A percentile compares a stretch with the other conserved stretches of the same genome.
These are phyloP conservation scores for Rhododendron henanense DNA, from an alignment of 148 eudicot species.

Conservation along the genomic window DNA sequence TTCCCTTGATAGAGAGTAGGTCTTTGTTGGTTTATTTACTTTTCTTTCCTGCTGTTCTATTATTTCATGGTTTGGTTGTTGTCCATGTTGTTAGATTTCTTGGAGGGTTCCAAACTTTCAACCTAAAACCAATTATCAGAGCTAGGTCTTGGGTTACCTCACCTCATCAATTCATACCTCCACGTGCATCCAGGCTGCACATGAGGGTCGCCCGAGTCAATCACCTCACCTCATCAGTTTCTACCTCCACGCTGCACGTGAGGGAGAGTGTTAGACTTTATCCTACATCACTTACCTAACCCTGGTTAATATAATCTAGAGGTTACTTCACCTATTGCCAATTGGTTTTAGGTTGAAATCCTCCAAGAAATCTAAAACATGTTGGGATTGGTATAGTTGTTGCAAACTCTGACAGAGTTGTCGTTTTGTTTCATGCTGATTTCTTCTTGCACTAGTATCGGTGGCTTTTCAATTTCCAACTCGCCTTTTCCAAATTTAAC, in stretches of 20 bases:
- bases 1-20: not conserved
- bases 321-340: not conserved
- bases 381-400: not conserved
- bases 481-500: not conserved
- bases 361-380: not conserved
- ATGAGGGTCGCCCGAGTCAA: too few relatives aligned
- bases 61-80: not conserved
- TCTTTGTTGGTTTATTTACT: not conserved
- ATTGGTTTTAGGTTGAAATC: not conserved
- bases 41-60: not conserved
- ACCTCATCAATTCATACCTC: not conserved
- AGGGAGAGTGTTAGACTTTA: not conserved
- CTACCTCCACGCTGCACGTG: not conserved
- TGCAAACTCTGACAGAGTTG: not conserved
- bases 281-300: not conserved
- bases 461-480: not conserved
- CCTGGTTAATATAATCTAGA: not conserved
- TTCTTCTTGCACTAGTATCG: not conserved
- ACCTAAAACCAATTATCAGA: not conserved
- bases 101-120: not conserved
- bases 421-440: not conserved
- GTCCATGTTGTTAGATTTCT: not conserved
- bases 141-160: not conserved
- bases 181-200: not conserved
- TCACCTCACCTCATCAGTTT: too few relatives aligned